phyloP scores from a whole-genome alignment of 306 rosid genomes.

The Prunus mira region DNA sequence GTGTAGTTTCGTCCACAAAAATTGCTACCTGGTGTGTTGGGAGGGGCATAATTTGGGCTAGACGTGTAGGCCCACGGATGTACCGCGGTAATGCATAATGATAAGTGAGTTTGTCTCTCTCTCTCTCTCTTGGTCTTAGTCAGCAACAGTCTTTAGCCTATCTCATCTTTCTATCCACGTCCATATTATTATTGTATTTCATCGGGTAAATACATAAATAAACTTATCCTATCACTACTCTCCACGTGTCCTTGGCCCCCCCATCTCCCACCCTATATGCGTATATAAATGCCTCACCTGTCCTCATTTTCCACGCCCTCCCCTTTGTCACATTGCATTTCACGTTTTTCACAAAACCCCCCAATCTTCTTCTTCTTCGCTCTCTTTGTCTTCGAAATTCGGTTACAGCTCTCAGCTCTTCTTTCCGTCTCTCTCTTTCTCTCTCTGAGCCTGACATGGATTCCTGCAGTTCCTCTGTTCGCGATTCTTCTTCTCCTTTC shows the following conservation, averaged over 20 bases:
- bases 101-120: too few relatives aligned
- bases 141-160: not conserved
- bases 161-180: slow-evolving; percentile 5
- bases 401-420: not conserved
- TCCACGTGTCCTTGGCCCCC: not conserved
- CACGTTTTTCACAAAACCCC: not conserved
- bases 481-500: slow-evolving; percentile 16
- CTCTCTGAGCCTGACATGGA: slow-evolving; percentile 12
- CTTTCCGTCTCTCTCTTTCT: slow-evolving; percentile 3
- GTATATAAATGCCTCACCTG: not conserved
- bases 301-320: not conserved
- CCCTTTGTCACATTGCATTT: not conserved
- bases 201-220: not conserved
- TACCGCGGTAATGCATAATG: not conserved
- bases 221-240: not conserved
- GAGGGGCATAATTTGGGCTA: not conserved
- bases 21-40: not conserved
- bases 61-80: not conserved
- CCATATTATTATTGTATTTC: not conserved
- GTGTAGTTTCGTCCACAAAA: not conserved
- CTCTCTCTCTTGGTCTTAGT: not conserved
- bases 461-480: slow-evolving; percentile 2
- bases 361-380: not conserved
- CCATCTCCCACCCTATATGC: not conserved
- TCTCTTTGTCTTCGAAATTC: not conserved